Base-by-base conservation (phyloP, 306 rosid genomes). In the Abrus precatorius region DNA sequence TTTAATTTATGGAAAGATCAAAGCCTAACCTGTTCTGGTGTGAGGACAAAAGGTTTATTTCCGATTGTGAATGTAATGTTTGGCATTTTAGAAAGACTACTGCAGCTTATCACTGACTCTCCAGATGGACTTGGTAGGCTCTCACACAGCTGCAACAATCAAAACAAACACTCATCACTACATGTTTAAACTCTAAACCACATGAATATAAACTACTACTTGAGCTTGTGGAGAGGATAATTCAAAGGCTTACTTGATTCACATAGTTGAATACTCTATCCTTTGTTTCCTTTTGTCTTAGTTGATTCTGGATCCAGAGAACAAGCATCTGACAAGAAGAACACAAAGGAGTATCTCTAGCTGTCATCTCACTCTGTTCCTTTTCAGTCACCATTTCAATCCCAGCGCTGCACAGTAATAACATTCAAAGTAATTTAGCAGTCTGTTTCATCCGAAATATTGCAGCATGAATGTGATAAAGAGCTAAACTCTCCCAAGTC, bases 121-220 rank as follows among this genome's bases (percentile, higher is more conserved):
- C 91, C 97, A 9, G 87, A 75, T 56, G 98, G 97, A 84, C 92
- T 90, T 72, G 97, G 96, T 30, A 90, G 85, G 87, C 82, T 89
- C 73, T 94, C 89, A 48, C 97, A 94, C 6, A 92, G 84, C 98
- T 94, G 88, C 80, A 60, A 71, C 71, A 38, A 70, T 76, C 56
- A 80, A 71, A 80, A 61, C 50, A 57, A 82, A 53, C 47, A 57
- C 7, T 69, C 57, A 78, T 69, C 57, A 78, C 43, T 14, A 36
- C 66, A 14, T 48, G 80, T 78, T 36, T 5, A 56, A 7, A 84
- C 13, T 73, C 54, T 9, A 36, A 5, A 84, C 14, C 60, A 3
- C 30, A 54, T 7, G 66, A 56, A 43, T 61, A 69, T 45, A 34
- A 65, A 74, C 27, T 4, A 47, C 27, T 27, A 27, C 9, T 61